phyloP scores from a whole-genome alignment of 2,329 filamentous ascomycete species.

The Phyllosticta citriasiana region DNA sequence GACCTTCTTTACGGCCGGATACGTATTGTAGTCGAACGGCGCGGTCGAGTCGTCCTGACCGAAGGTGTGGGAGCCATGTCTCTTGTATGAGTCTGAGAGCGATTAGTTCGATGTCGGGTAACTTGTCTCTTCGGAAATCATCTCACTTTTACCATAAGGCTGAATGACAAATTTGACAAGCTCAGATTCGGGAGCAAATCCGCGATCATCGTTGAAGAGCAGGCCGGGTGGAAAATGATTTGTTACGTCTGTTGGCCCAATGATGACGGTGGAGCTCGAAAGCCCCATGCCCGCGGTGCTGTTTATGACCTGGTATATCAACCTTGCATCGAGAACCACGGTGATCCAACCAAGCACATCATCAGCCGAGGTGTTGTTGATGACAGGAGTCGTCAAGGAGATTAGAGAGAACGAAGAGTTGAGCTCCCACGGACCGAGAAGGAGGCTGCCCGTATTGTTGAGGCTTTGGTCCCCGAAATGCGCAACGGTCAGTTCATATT shows the following conservation, averaged over 20 bases:
- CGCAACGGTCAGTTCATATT: conserved; percentile 27
- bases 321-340: conserved; percentile 57
- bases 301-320: conserved; percentile 50
- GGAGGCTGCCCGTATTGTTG: conserved; percentile 45
- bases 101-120: background rate
- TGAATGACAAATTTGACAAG: conserved; percentile 24
- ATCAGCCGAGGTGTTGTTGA: conserved; percentile 50
- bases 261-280: conserved; percentile 56
- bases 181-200: conserved; percentile 17
- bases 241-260: conserved; percentile 56
- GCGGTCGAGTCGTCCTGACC: conserved; percentile 13
- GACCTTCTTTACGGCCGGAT: conserved; percentile 52
- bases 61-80: conserved; percentile 22
- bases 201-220: conserved; percentile 18
- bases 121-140: conserved; percentile 7
- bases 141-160: conserved; percentile 19
- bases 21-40: conserved; percentile 50
- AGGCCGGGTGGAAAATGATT: conserved; percentile 42
- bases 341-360: conserved; percentile 79
- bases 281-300: conserved; percentile 55
- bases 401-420: conserved; percentile 66
- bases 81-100: background rate
- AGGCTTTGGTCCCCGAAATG: conserved; percentile 35
- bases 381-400: conserved; percentile 71
- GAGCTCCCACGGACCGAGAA: conserved; percentile 65